Evolutionary conservation across 306 rosid species (phyloP).

Genomic region (Albizia julibrissin): DNA sequence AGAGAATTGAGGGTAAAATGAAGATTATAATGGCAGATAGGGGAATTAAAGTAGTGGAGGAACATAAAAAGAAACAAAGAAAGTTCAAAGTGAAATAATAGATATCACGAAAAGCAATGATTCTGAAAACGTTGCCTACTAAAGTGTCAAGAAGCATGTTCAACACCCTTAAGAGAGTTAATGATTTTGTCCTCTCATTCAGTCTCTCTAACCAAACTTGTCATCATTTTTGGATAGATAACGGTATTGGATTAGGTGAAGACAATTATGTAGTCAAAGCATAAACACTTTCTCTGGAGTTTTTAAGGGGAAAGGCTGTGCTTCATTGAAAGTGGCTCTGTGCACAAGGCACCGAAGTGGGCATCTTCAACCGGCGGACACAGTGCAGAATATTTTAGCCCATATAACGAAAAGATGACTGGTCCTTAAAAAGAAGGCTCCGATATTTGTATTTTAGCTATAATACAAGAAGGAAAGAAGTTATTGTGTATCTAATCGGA

Average conservation of each 20-base stretch:
- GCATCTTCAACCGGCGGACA: neutral
- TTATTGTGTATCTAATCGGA: neutral
- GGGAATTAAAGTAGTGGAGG: slow-evolving; percentile 21
- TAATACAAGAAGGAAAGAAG: neutral
- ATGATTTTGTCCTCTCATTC: slow-evolving; percentile 2
- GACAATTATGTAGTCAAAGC: neutral
- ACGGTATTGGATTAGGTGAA: neutral
- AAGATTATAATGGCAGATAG: slow-evolving; percentile 22
- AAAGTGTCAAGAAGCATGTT: neutral
- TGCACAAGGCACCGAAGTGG: neutral
- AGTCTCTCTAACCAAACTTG: neutral
- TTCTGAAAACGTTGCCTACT: neutral
- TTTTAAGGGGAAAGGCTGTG: neutral
- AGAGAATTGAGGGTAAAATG: neutral
- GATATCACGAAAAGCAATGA: neutral
- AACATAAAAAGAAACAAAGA: neutral
- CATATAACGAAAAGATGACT: neutral
- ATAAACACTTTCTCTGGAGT: neutral
- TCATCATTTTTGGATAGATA: neutral
- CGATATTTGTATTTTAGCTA: neutral
- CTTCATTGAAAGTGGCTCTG: neutral
- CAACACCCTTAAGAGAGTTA: neutral
- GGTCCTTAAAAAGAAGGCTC: neutral
- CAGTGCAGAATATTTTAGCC: neutral
- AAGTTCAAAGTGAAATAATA: neutral